These are phyloP conservation scores for Bipolaris zeicola DNA, from an alignment of 2,329 filamentous ascomycete species.

Conservation along the genomic window DNA sequence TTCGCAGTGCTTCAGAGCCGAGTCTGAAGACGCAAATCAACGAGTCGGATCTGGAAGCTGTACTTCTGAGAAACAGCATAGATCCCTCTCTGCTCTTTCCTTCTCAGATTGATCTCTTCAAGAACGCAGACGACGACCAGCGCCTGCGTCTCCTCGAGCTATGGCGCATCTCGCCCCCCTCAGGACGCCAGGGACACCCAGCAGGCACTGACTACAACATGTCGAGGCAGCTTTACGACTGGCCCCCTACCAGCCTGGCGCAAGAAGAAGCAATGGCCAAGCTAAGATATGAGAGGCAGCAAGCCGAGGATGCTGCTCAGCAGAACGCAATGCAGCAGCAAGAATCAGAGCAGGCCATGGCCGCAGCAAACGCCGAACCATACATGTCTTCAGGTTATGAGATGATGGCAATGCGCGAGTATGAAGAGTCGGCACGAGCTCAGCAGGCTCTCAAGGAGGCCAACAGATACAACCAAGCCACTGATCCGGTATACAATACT, in stretches of 20 bases:
- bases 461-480: constrained; percentile 60
- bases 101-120: constrained; percentile 79
- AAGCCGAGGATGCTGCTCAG: constrained; percentile 33
- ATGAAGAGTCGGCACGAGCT: constrained; percentile 57
- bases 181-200: constrained; percentile 41
- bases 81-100: constrained; percentile 71
- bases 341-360: constrained; percentile 38
- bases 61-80: constrained; percentile 70
- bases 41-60: constrained; percentile 56
- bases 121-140: constrained; percentile 73
- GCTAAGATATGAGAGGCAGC: constrained; percentile 63
- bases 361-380: constrained; percentile 64
- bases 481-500: constrained; percentile 70
- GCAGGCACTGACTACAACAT: constrained; percentile 53
- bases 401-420: constrained; percentile 67
- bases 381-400: constrained; percentile 88
- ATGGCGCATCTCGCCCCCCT: constrained; percentile 79
- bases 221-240: constrained; percentile 53
- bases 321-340: constrained; percentile 32
- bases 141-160: constrained; percentile 77
- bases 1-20: constrained; percentile 32
- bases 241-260: constrained; percentile 61
- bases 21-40: constrained; percentile 44
- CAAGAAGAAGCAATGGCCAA: constrained; percentile 62
- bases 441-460: constrained; percentile 38